Evolutionary conservation across 176 grass and related monocot species (phyloP), one percentile per base, ranked within the genome.

Genomic region (Rhipidocladum racemiflorum): DNA sequence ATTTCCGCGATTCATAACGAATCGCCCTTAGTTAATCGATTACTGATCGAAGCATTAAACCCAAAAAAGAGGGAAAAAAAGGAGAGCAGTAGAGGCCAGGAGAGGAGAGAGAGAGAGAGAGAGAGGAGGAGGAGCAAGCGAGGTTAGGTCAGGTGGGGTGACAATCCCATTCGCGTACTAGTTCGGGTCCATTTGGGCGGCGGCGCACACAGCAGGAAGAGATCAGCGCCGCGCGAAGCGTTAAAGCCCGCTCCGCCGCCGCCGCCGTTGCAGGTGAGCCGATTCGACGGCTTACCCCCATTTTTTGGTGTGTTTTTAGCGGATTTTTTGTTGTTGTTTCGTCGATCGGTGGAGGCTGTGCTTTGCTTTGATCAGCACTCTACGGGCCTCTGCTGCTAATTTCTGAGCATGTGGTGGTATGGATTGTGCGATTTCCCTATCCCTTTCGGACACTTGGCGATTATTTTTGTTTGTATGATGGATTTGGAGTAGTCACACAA

Each of bases 161-260:
- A 49, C 55, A 44, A 34, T 51, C 72, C 79, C 80, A 71, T 51
- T 60, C 75, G 62, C 32, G 7, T 70, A 5, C 68, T 80, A 44
- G 70, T 62, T 64, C 62, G 50, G 81, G 87, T 85, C 82, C 65
- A 86, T 83, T 86, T 66, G 25, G 79, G 60, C 67, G 88, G 84
- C 77, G 67, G 35, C 24, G 38, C 66, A 34, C 78, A 51, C 48
- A 76, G 62, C 15, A 56, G 62, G 27, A 70, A 20, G 48, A 18
- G 38, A 81, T 51, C 69, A 85, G 62, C 82, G 48, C 53, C 13
- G 65, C 51, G 51, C 25, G 17, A 84, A n/a, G 61, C 50, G 40
- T 61, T 70, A 15, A 16, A 18, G 11, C 27, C 27, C 18, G 34
- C 17, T 9, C 32, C 54, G 36, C 63, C 63, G 78, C 68, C 29